Conservation (phyloP, 352 stramenopile species). For the Phytophthora podocarpi region DNA sequence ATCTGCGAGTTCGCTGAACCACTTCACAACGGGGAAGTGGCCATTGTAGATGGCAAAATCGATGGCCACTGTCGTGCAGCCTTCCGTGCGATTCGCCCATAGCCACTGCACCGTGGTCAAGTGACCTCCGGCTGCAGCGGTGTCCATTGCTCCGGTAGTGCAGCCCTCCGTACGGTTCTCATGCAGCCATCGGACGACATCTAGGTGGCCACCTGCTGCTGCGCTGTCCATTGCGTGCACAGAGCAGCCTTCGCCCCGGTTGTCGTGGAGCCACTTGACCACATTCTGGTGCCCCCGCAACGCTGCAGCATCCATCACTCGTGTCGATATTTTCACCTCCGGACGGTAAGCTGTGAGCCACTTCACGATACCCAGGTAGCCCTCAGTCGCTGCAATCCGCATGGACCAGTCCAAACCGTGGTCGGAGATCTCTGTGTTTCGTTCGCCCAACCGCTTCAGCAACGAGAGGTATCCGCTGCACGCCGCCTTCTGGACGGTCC, state of each 20-base stretch:
- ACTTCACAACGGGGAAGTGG: constrained; percentile 65
- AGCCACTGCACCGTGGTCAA: constrained; percentile 63
- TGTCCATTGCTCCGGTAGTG: constrained; percentile 67
- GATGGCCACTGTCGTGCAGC: constrained; percentile 68
- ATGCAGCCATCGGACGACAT: constrained; percentile 65
- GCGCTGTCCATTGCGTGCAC: constrained; percentile 66
- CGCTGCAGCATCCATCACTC: constrained; percentile 75
- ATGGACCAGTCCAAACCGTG: constrained; percentile 67
- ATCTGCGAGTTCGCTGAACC: constrained; percentile 45
- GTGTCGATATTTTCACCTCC: constrained; percentile 37
- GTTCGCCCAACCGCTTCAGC: constrained; percentile 45
- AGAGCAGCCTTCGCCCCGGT: constrained; percentile 62
- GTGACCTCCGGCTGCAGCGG: constrained; percentile 54
- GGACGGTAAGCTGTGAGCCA: constrained; percentile 45
- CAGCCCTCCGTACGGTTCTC: constrained; percentile 58
- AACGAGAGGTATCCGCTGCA: constrained; percentile 52
- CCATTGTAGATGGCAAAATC: constrained; percentile 75
- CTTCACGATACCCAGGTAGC: constrained; percentile 39
- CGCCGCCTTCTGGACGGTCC: constrained; percentile 63
- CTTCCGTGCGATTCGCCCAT: constrained; percentile 56
- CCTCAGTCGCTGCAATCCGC: constrained; percentile 49
- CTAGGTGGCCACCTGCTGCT: constrained; percentile 54
- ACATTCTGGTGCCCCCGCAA: constrained; percentile 56
- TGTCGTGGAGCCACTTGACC: constrained; percentile 63
- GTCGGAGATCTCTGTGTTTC: constrained; percentile 43